A percentile compares a stretch with the other conserved stretches of the same genome.
These are phyloP conservation scores for Arachis hypogaea DNA, from an alignment of 306 rosid genomes.

Conservation along the genomic window DNA sequence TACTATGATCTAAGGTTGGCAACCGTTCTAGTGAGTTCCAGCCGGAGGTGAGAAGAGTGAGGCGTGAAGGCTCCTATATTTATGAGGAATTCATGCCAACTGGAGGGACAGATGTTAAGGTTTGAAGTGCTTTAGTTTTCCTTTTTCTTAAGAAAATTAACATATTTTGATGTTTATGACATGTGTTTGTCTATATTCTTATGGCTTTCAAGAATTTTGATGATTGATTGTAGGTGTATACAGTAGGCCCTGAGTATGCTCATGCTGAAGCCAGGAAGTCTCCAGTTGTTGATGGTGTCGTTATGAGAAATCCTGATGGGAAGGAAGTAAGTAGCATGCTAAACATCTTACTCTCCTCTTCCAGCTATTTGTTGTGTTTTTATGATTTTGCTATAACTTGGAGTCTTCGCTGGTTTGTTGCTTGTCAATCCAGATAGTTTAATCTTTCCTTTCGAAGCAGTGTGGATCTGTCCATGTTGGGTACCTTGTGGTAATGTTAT, in stretches of 20 bases:
- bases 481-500: too few species aligned
- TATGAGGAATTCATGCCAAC: constrained; percentile 98
- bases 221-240: constrained; percentile 71
- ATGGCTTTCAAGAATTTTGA: constrained; percentile 32
- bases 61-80: constrained; percentile 97
- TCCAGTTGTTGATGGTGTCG: constrained; percentile 99
- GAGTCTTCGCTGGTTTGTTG: not conserved
- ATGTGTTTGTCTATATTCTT: constrained; percentile 21
- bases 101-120: constrained; percentile 99
- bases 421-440: not conserved
- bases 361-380: constrained; percentile 31
- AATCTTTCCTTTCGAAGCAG: not conserved
- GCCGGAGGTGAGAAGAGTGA: constrained; percentile 93
- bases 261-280: constrained; percentile 99
- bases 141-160: not conserved
- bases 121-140: constrained; percentile 38
- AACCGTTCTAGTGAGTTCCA: constrained; percentile 97
- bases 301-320: constrained; percentile 98
- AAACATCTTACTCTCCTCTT: constrained; percentile 26
- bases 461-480: not conserved
- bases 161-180: not conserved
- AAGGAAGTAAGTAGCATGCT: constrained; percentile 72
- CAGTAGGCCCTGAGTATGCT: constrained; percentile 97
- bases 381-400: not conserved
- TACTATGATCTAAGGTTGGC: constrained; percentile 71